Evolutionary conservation across 2,329 filamentous ascomycete species (phyloP), one percentile per base, ranked within the genome.

Genomic region (Xylaria sp.): DNA sequence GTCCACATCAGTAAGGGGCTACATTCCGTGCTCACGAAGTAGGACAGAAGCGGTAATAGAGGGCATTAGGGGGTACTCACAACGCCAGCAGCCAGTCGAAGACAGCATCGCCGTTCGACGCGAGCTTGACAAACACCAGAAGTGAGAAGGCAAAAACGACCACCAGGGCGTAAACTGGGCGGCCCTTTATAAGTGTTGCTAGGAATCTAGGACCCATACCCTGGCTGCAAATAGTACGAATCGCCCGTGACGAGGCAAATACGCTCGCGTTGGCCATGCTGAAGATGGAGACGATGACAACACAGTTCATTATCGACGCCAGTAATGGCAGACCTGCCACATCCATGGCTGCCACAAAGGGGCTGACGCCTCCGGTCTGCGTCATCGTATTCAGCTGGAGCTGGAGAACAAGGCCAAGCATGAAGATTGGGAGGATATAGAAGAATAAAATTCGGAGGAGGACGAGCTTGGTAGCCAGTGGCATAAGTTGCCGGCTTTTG

Each of bases 11-110:
- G n/a, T n/a, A n/a, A n/a, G n/a, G n/a, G n/a, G n/a, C n/a, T n/a
- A n/a, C n/a, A n/a, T n/a, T n/a, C n/a, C n/a, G n/a, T n/a, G n/a
- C n/a, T n/a, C n/a, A n/a, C n/a, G n/a, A n/a, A n/a, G n/a, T n/a
- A n/a, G n/a, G n/a, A n/a, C n/a, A n/a, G n/a, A n/a, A n/a, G n/a
- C n/a, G n/a, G n/a, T n/a, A n/a, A n/a, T n/a, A n/a, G n/a, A n/a
- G n/a, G n/a, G n/a, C n/a, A n/a, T n/a, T n/a, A n/a, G n/a, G n/a
- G n/a, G n/a, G n/a, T 26, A 26, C 24, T 26, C 11, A 26, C 7
- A 81, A 65, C 44, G 77, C 76, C 43, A 76, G 69, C 46, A 80
- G 69, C 76, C 77, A 79, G 38, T 70, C 63, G 62, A 79, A 79
- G 39, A 79, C 71, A 7, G 63, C 63, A 11, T 67, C 66, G 3